Conservation (phyloP, 192 early-diverging fungal species). For the Coemansia sp. region DNA sequence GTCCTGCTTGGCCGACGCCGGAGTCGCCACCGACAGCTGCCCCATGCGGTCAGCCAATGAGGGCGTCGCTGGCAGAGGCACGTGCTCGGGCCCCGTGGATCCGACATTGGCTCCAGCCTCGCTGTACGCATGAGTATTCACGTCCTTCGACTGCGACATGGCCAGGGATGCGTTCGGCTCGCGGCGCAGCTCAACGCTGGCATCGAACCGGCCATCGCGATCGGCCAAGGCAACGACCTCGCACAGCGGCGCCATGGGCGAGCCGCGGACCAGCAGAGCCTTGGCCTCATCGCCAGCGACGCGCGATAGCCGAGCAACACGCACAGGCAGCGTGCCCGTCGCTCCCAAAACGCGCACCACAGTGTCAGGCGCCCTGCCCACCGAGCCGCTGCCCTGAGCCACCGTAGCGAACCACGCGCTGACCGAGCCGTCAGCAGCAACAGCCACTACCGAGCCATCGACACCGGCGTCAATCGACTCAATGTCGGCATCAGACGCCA, state of each 20-base stretch:
- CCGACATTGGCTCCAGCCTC: slow-evolving; percentile 27
- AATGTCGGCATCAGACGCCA: slow-evolving; percentile 34
- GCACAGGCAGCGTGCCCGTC: slow-evolving; percentile 16
- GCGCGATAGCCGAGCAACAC: slow-evolving; percentile 46
- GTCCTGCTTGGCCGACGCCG: neutral
- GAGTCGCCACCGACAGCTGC: slow-evolving; percentile 31
- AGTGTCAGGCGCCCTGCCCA: slow-evolving; percentile 40
- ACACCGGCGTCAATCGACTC: slow-evolving; percentile 30
- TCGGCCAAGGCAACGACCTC: slow-evolving; percentile 42
- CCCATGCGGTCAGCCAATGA: slow-evolving; percentile 48
- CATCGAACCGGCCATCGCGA: slow-evolving; percentile 33
- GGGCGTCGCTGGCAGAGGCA: slow-evolving; percentile 20
- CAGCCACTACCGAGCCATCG: slow-evolving; percentile 40
- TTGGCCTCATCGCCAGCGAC: slow-evolving; percentile 30
- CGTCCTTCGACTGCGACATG: neutral
- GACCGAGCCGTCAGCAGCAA: slow-evolving; percentile 33
- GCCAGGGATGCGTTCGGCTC: slow-evolving; percentile 6
- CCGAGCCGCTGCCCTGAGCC: slow-evolving; percentile 17
- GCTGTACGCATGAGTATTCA: slow-evolving; percentile 18
- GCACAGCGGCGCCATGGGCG: slow-evolving; percentile 34
- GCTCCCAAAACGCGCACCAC: slow-evolving; percentile 18
- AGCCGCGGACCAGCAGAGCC: slow-evolving; percentile 46
- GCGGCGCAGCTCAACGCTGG: slow-evolving; percentile 24
- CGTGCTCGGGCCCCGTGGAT: neutral
- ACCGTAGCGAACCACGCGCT: slow-evolving; percentile 30